Evolutionary conservation across 495 filamentous ascomycete genomes (phyloP), one percentile per base, ranked within the genome.

Genomic region (Peziza echinospora): DNA sequence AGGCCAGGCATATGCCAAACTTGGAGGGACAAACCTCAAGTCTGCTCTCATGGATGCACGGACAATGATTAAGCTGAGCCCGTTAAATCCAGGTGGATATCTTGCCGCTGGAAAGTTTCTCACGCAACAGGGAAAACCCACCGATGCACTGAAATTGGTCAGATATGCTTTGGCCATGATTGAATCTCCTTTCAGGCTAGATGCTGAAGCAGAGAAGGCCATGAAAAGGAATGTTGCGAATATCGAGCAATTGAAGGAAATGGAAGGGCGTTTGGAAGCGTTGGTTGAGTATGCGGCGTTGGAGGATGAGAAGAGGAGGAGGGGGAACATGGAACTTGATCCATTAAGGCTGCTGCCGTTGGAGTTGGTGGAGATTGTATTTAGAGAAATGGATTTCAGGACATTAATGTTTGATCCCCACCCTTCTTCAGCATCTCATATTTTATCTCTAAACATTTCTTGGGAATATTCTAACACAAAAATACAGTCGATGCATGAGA

Each of bases 51-150:
- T n/a, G n/a, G 77, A 82, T 67, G 71, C 72, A 11, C 68, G 64
- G 26, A 60, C 61, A 44, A 78, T 78, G 65, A 75, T 81, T 37
- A 62, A 65, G 24, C 49, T 63, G n/a, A 57, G 67, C 37, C 66
- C 65, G 24, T 56, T 64, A 13, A 63, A 68, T 54, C 66, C 66
- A 39, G 63, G 75, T 71, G 78, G 78, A 21, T 80, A 81, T 60
- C 60, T 81, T 10, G 71, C 76, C n/a, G 67, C 71, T 19, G 78
- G 67, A 5, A 75, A 76, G 50, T 61, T 75, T 3, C 64, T 82
- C 5, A 59, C 73, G 16, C 59, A 76, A 40, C 65, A 71, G 51
- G 66, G 65, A 3, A 76, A 68, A 48, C 55, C 60, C 5, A 61
- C 67, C 5, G 65, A 67, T 25, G 78, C 77, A 3, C 50, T 71